Base-by-base conservation (phyloP, 345 rosid genomes). In the Brassica juncea region DNA sequence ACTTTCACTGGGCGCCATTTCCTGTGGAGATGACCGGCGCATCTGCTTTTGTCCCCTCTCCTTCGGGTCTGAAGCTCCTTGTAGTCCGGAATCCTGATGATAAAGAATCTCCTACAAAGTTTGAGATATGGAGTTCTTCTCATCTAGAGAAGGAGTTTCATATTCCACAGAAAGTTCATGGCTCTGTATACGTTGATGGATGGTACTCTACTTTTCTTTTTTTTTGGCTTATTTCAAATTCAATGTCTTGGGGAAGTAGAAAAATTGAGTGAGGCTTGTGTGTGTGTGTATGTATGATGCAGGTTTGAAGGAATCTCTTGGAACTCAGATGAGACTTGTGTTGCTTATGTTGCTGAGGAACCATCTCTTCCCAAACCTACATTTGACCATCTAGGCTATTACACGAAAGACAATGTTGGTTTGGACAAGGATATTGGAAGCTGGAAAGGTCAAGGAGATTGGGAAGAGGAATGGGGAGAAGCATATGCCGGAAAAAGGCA, bases 381-480 rank as follows among this genome's bases (percentile, higher is more conserved):
- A 3, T 93, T 93, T 81, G 80, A 83, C 74, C 60, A 77, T 84
- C 47, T 71, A 3, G 94, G 97, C 68, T 57, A 61, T 73, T 90
- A 85, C 80, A 86, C 75, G 78, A 88, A 85, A 83, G 84, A 80
- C 14, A 83, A 81, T 55, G 30, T 27, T 27, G 77, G 86, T 35
- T 68, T 74, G 27, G 94, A 88, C 8, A 91, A 88, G 68, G 98
- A 89, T 60, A 25, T 74, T 71, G 84, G 82, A 68, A 86, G 84
- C 90, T 95, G 99, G 99, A 91, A 88, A 84, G 98, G 93, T 78
- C 93, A 86, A 84, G 99, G 99, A 44, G 96, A 93, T 82, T 93
- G 93, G 94, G 94, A 91, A 83, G 99, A 92, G 84, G 92, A 87
- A 25, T 94, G 98, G 99, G 99, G 99, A 54, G 99, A 95, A 88